phyloP scores from a whole-genome alignment of 352 stramenopile species.

The Ophiocytium majus region DNA sequence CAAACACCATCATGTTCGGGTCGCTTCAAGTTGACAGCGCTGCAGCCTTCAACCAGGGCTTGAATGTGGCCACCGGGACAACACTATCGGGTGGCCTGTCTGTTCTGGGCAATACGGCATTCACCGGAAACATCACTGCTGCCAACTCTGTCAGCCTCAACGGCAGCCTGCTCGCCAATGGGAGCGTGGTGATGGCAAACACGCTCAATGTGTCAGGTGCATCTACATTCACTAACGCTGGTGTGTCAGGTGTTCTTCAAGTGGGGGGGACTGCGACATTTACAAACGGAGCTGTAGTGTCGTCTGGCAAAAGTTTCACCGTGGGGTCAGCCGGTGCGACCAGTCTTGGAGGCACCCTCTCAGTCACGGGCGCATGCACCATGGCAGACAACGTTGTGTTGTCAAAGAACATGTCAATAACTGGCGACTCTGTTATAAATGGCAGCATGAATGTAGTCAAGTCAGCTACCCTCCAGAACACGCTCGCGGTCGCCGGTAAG shows the following conservation, averaged over 20 bases:
- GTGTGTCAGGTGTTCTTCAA: too few species aligned
- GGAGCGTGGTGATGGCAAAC: too few species aligned
- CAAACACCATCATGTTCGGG: not conserved
- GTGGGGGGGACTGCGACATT: too few species aligned
- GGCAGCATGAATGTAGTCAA: not conserved
- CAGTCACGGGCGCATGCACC: not conserved
- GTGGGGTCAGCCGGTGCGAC: not conserved
- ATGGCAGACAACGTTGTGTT: not conserved
- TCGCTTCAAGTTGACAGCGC: not conserved
- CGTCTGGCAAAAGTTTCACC: not conserved
- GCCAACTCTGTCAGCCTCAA: too few species aligned
- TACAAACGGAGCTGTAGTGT: too few species aligned
- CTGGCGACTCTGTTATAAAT: not conserved
- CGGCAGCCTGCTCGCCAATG: too few species aligned
- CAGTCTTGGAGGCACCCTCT: not conserved
- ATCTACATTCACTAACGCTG: too few species aligned
- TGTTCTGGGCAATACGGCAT: too few species aligned
- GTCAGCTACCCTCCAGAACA: not conserved
- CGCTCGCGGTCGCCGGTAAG: not conserved
- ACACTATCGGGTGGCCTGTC: too few species aligned
- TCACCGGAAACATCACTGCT: too few species aligned
- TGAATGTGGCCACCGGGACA: not conserved
- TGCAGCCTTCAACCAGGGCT: not conserved
- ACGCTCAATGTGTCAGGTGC: too few species aligned
- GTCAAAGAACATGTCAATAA: not conserved